Conservation (phyloP, 352 stramenopile species). For the Pythium folliculosum region DNA sequence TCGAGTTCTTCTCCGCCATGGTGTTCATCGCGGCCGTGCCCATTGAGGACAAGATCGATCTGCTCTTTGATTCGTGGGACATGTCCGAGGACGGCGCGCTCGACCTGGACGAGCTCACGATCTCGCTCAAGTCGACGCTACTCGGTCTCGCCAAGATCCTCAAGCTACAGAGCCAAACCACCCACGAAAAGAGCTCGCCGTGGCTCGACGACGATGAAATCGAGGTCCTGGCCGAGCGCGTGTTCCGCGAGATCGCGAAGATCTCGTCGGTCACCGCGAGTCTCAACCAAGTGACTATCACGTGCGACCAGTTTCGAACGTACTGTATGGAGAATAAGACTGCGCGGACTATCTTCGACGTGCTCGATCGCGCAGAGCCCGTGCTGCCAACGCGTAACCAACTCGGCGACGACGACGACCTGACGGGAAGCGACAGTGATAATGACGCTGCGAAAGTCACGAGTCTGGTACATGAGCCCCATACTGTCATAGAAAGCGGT, state of each 20-base stretch:
- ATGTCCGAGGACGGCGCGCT: constrained; percentile 82
- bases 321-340: constrained; percentile 72
- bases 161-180: constrained; percentile 13
- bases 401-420: constrained; percentile 12
- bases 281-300: constrained; percentile 50
- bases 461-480: neutral
- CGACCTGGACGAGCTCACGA: constrained; percentile 85
- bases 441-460: neutral
- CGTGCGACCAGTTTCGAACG: constrained; percentile 74
- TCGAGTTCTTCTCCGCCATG: constrained; percentile 80
- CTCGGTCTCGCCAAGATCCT: constrained; percentile 70
- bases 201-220: constrained; percentile 69
- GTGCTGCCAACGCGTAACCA: constrained; percentile 18
- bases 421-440: neutral
- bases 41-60: constrained; percentile 78
- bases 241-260: constrained; percentile 72
- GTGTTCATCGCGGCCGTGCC: constrained; percentile 60
- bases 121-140: constrained; percentile 86
- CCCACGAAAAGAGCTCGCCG: constrained; percentile 5
- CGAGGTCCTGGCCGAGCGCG: constrained; percentile 52
- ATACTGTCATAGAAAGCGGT: neutral
- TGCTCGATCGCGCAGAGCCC: constrained; percentile 56
- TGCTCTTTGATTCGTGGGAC: constrained; percentile 87
- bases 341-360: constrained; percentile 56
- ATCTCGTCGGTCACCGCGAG: constrained; percentile 25